Evolutionary conservation across 78 protist genomes (phyloP).

Genomic region (Trichosphaerium sp.): DNA sequence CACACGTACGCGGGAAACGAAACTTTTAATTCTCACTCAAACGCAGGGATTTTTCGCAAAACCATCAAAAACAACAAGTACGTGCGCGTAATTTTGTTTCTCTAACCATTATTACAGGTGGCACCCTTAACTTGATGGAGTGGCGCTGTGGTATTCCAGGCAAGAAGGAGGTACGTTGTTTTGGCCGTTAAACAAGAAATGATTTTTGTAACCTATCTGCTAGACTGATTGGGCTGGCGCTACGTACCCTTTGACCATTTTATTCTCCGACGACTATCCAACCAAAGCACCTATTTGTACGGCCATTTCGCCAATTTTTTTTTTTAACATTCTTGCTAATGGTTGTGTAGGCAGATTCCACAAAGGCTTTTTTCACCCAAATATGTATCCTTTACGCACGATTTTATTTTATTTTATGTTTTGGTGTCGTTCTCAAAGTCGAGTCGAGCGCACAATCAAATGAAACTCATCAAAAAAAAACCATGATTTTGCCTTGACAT

Average conservation of each 20-base stretch:
- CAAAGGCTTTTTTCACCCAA: slow-evolving; percentile 55
- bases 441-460: too few species aligned
- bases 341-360: slow-evolving; percentile 23
- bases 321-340: background rate
- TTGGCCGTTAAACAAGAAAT: too few species aligned
- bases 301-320: background rate
- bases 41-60: slow-evolving; percentile 55
- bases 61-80: slow-evolving; percentile 37
- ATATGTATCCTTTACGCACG: slow-evolving; percentile 1
- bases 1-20: slow-evolving; percentile 35
- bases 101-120: slow-evolving; percentile 44
- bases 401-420: background rate
- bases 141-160: slow-evolving; percentile 90
- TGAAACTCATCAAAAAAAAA: too few species aligned
- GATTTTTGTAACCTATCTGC: too few species aligned
- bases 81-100: too few species aligned
- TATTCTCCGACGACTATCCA: slow-evolving; percentile 90
- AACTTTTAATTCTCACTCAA: background rate
- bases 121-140: slow-evolving; percentile 38
- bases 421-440: background rate
- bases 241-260: slow-evolving; percentile 56
- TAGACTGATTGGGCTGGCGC: slow-evolving; percentile 95
- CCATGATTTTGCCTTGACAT: too few species aligned
- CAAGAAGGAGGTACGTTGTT: slow-evolving; percentile 40
- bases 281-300: slow-evolving; percentile 85